These are phyloP conservation scores for Aspergillus asperescens DNA, from an alignment of 495 filamentous ascomycete species.

Conservation along the genomic window DNA sequence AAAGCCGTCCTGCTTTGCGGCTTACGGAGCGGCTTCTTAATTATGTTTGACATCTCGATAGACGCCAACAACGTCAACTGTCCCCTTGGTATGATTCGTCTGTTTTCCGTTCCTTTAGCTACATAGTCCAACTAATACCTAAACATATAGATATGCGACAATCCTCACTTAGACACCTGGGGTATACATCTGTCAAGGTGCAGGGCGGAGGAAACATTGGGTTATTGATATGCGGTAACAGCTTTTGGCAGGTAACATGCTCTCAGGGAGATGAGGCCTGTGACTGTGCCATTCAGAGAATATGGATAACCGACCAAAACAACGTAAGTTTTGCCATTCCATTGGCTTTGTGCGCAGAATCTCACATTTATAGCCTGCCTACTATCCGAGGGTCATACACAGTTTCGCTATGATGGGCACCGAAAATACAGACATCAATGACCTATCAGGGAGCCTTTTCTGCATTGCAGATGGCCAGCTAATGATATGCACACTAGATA, in stretches of 20 bases:
- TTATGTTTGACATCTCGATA: slow-evolving; percentile 30
- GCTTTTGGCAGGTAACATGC: slow-evolving; percentile 38
- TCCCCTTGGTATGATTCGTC: slow-evolving; percentile 23
- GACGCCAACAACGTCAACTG: slow-evolving; percentile 12
- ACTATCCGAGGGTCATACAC: slow-evolving; percentile 31
- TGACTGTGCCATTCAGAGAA: slow-evolving; percentile 28
- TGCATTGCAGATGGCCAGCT: slow-evolving; percentile 40
- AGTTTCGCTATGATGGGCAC: slow-evolving; percentile 29
- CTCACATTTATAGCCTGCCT: slow-evolving; percentile 35
- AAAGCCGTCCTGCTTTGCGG: slow-evolving; percentile 36
- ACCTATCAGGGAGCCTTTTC: slow-evolving; percentile 32
- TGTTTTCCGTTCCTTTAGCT: background rate
- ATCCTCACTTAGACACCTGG: slow-evolving; percentile 24
- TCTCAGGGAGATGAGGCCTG: slow-evolving; percentile 14
- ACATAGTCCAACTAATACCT: background rate
- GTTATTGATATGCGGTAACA: slow-evolving; percentile 36
- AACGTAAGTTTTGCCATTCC: slow-evolving; percentile 28
- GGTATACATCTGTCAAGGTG: slow-evolving; percentile 36
- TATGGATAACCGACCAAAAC: slow-evolving; percentile 45
- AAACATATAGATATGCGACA: slow-evolving; percentile 27
- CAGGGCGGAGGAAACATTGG: slow-evolving; percentile 26
- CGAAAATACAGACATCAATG: slow-evolving; percentile 9
- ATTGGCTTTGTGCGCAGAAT: background rate
- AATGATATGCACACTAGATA: slow-evolving; percentile 36
- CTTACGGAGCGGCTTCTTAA: slow-evolving; percentile 39